Evolutionary conservation across 2,329 filamentous ascomycete species (phyloP).

Genomic region (Emericellopsis cladophorae): DNA sequence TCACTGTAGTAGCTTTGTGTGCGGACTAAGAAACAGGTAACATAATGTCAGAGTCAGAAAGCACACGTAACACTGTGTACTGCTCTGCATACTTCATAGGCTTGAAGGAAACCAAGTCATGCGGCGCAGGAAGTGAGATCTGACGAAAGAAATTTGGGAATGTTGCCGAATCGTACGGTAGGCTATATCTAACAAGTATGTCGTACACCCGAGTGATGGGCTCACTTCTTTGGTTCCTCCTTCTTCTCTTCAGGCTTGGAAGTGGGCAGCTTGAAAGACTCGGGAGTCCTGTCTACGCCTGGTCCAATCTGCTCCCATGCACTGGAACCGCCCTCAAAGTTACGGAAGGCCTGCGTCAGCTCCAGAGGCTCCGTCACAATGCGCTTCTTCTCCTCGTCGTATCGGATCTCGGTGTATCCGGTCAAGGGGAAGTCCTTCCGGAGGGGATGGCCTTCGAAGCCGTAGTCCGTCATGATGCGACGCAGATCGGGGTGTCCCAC

Average conservation of each 20-base stretch:
- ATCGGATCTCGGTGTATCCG: constrained; percentile 94
- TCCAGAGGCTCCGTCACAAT: constrained; percentile 97
- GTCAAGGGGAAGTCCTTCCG: constrained; percentile 97
- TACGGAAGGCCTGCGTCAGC: constrained; percentile 95
- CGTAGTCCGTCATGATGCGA: constrained; percentile 98
- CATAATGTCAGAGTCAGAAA: too few relatives aligned
- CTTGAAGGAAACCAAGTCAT: too few relatives aligned
- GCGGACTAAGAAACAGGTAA: too few relatives aligned
- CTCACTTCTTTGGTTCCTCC: constrained; percentile 85
- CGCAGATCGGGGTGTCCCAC: constrained; percentile 86
- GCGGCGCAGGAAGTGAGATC: too few relatives aligned
- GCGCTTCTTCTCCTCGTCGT: constrained; percentile 99
- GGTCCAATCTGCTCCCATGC: constrained; percentile 54
- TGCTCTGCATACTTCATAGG: too few relatives aligned
- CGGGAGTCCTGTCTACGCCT: constrained; percentile 69
- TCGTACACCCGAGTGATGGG: constrained; percentile 15
- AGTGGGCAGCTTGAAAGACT: constrained; percentile 85
- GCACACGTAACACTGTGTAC: too few relatives aligned
- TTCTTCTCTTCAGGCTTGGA: constrained; percentile 90
- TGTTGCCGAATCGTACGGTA: not conserved
- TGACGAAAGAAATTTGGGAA: not conserved
- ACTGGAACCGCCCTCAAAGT: constrained; percentile 83
- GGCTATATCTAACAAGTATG: constrained; percentile 5
- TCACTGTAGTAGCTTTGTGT: too few relatives aligned
- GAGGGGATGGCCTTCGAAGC: constrained; percentile 93